A percentile compares a stretch with the other conserved stretches of the same genome.
Evolutionary conservation across 352 stramenopile genomes (phyloP).

Genomic region (Globisporangium nunn): DNA sequence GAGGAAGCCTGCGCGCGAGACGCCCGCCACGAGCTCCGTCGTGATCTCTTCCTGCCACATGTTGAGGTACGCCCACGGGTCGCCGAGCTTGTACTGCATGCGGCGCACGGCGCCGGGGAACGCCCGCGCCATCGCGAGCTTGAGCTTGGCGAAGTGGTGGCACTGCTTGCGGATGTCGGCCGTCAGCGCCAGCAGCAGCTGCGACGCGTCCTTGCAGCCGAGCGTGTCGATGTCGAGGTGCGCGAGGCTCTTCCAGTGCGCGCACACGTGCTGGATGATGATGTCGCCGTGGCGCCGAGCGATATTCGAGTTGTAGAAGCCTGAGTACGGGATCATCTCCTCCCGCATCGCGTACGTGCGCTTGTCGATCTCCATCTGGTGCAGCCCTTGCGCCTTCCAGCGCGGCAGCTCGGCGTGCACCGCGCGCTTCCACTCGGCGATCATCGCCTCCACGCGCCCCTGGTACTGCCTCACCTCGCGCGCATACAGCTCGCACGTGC

Average conservation of each 20-base stretch:
- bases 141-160: constrained; percentile 44
- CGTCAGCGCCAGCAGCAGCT: constrained; percentile 34
- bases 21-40: constrained; percentile 39
- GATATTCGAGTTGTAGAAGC: constrained; percentile 51
- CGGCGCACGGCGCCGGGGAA: constrained; percentile 17
- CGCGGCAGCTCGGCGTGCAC: constrained; percentile 23
- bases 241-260: constrained; percentile 30
- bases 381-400: constrained; percentile 43
- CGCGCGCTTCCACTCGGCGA: constrained; percentile 32
- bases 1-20: constrained; percentile 35
- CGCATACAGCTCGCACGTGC: constrained; percentile 34
- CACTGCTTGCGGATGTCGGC: constrained; percentile 51
- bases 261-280: constrained; percentile 52
- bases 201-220: constrained; percentile 31
- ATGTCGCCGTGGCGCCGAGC: constrained; percentile 44
- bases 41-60: constrained; percentile 35
- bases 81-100: constrained; percentile 35
- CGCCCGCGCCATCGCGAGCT: constrained; percentile 35
- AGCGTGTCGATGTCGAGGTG: constrained; percentile 41
- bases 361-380: constrained; percentile 58
- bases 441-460: constrained; percentile 30
- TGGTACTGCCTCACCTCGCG: constrained; percentile 42
- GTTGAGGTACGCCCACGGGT: constrained; percentile 20
- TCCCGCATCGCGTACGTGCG: constrained; percentile 50
- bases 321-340: constrained; percentile 49